Conservation (phyloP, 2,329 filamentous ascomycete species). For the Neurospora sp. region DNA sequence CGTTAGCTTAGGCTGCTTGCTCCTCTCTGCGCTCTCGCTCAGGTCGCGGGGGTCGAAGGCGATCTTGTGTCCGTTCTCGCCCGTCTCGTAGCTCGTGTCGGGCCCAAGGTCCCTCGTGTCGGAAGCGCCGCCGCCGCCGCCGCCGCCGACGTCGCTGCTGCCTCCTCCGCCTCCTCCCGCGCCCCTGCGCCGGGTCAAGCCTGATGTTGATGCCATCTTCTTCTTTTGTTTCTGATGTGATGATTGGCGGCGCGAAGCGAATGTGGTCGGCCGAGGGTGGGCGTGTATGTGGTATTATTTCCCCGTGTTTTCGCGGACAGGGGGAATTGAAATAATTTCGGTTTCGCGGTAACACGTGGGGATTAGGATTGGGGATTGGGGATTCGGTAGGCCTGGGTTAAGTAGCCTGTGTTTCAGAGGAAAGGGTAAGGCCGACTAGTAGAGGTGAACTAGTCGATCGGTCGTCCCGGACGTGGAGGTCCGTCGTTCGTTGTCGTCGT, state of each 20-base stretch:
- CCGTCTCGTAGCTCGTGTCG: conserved; percentile 80
- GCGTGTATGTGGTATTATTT: not conserved
- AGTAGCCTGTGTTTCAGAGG: not conserved
- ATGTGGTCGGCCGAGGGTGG: not conserved
- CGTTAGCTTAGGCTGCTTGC: conserved; percentile 96
- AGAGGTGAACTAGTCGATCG: not conserved
- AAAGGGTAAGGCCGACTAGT: not conserved
- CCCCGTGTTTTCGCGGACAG: not conserved
- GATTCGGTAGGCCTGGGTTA: not conserved
- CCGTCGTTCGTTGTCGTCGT: not conserved
- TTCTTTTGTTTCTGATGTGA: not conserved
- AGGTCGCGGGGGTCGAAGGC: conserved; percentile 96
- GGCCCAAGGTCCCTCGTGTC: conserved; percentile 38
- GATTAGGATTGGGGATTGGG: not conserved
- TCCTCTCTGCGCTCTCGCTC: conserved; percentile 89
- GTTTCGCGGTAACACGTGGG: not conserved
- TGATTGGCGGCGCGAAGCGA: not conserved
- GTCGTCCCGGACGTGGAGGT: not conserved
- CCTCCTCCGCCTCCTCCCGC: conserved; percentile 21
- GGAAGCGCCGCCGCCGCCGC: not conserved
- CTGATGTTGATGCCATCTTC: conserved; percentile 29
- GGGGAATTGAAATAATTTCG: not conserved
- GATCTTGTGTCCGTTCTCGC: conserved; percentile 97
- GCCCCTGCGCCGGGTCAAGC: conserved; percentile 58
- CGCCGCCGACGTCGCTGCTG: not conserved